Percentiles rank a stretch among this genome's conserved stretches.
These are phyloP conservation scores for Priceomyces fermenticarens DNA, from an alignment of 805 yeast species.

Conservation along the genomic window DNA sequence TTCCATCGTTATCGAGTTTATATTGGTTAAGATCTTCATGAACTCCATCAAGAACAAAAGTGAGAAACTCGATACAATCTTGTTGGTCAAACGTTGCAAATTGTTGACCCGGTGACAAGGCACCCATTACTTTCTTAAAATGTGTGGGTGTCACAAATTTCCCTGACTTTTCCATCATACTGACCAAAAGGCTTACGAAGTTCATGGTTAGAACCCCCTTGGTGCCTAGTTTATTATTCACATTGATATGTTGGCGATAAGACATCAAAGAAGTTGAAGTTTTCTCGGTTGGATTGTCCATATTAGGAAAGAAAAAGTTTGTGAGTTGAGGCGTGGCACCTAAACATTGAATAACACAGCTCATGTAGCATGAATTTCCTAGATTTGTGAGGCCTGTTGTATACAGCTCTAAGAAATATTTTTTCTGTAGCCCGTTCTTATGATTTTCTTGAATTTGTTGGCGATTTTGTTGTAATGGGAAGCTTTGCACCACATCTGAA, in stretches of 20 bases:
- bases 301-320: conserved; percentile 49
- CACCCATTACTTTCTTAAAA: conserved; percentile 67
- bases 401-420: conserved; percentile 30
- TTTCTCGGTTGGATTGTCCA: conserved; percentile 17
- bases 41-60: conserved; percentile 67
- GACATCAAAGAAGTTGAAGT: conserved; percentile 31
- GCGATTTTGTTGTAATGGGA: too few species aligned
- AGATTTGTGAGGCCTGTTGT: conserved; percentile 74
- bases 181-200: conserved; percentile 58
- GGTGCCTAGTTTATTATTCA: conserved; percentile 72
- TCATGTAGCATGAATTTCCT: conserved; percentile 93
- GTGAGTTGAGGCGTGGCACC: conserved; percentile 68
- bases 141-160: conserved; percentile 54
- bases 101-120: conserved; percentile 53
- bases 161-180: conserved; percentile 49
- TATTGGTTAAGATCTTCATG: conserved; percentile 81
- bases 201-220: conserved; percentile 72
- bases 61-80: conserved; percentile 81
- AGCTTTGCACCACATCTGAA: too few species aligned
- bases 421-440: too few species aligned
- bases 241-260: conserved; percentile 66
- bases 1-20: conserved; percentile 25
- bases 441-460: too few species aligned
- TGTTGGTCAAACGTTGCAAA: conserved; percentile 74
- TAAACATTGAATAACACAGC: conserved; percentile 83